A percentile compares a stretch with the other conserved stretches of the same genome.
These are phyloP conservation scores for Backusella luteola DNA, from an alignment of 192 early-diverging fungal species.

Conservation along the genomic window DNA sequence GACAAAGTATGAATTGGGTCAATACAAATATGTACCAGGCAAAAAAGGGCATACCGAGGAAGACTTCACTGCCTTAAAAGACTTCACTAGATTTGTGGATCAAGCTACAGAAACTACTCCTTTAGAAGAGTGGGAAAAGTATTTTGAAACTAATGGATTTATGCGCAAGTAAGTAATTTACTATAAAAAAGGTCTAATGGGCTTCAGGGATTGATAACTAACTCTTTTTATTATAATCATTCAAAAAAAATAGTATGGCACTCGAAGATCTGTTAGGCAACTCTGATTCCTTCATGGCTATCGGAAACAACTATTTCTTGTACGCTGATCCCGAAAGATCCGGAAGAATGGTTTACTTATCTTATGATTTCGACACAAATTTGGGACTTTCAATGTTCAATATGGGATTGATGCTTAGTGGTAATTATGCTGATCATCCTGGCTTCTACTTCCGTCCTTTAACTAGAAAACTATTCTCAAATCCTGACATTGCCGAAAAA, in stretches of 20 bases:
- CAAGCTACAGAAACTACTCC: not conserved
- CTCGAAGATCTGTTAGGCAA: constrained; percentile 2
- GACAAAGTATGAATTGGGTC: constrained; percentile 7
- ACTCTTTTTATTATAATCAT: not conserved
- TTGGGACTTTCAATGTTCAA: not conserved
- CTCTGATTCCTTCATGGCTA: constrained; percentile 4
- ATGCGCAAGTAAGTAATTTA: constrained; percentile 5
- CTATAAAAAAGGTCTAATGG: not conserved
- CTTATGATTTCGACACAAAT: not conserved
- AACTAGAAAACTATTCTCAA: not conserved
- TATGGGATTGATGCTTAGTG: not conserved
- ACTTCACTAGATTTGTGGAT: constrained; percentile 13
- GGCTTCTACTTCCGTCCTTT: constrained; percentile 8
- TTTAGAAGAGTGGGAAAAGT: constrained; percentile 2
- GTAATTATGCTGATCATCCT: constrained; percentile 15
- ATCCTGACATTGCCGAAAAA: not conserved
- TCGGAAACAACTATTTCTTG: constrained; percentile 12
- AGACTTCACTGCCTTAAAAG: not conserved
- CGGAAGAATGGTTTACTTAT: not conserved
- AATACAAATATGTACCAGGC: not conserved
- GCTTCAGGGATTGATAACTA: not conserved
- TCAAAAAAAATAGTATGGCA: constrained; percentile 12
- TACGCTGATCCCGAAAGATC: not conserved
- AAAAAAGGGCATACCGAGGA: not conserved
- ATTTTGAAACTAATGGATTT: constrained; percentile 5